Conservation (phyloP, 2,329 filamentous ascomycete genomes). For the Dothideomycetes sp. region DNA sequence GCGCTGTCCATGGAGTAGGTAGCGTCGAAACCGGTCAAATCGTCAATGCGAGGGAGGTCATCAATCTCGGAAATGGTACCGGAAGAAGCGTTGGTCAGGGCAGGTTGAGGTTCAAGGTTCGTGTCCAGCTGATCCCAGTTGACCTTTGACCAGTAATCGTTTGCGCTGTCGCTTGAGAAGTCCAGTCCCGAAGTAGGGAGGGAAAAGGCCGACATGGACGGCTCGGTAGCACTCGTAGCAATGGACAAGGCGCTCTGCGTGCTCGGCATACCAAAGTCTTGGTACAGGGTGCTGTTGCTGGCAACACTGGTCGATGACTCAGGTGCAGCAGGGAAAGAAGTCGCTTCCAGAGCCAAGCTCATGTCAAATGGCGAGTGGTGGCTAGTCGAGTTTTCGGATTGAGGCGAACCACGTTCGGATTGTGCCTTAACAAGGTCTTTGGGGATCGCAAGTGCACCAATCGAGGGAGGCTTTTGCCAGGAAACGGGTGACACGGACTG, state of each 20-base stretch:
- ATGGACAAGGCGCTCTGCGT: constrained; percentile 1
- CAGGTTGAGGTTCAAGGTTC: constrained; percentile 19
- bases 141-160: constrained; percentile 9
- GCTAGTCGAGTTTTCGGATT: background rate
- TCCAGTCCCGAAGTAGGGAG: constrained; percentile 5
- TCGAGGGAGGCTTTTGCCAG: constrained; percentile 1
- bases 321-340: background rate
- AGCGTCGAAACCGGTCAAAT: constrained; percentile 20
- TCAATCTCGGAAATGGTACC: constrained; percentile 27
- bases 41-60: constrained; percentile 23
- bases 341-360: background rate
- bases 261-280: constrained; percentile 7
- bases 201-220: constrained; percentile 6
- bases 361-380: background rate
- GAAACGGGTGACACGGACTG: constrained; percentile 1
- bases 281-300: constrained; percentile 1
- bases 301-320: constrained; percentile 4
- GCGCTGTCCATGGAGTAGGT: constrained; percentile 18
- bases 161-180: background rate
- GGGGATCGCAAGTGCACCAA: background rate
- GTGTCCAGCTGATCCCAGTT: constrained; percentile 9
- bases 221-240: constrained; percentile 1
- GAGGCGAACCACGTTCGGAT: constrained; percentile 8
- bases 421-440: background rate
- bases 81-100: constrained; percentile 25